These are phyloP conservation scores for Thymus quinquecostatus DNA, from an alignment of 257 asterid species.

Conservation along the genomic window DNA sequence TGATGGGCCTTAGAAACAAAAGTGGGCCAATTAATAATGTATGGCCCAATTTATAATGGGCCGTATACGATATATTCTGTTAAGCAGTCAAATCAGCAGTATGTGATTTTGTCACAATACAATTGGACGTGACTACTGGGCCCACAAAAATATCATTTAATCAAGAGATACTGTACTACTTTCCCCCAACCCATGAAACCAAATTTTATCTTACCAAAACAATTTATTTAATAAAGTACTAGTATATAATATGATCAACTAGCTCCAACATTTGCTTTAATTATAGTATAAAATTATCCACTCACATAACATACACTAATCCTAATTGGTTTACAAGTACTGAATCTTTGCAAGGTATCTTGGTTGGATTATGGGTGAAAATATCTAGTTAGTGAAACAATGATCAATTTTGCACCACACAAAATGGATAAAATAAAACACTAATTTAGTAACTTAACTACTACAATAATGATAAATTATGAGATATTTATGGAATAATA, in stretches of 20 bases:
- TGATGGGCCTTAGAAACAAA: too few relatives aligned
- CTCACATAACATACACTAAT: not conserved
- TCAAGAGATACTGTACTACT: not conserved
- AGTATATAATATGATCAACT: not conserved
- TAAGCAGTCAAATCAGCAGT: too few relatives aligned
- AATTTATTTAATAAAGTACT: not conserved
- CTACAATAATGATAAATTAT: too few relatives aligned
- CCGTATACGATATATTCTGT: too few relatives aligned
- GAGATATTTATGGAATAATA: not conserved
- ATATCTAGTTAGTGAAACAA: not conserved
- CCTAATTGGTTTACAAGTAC: not conserved
- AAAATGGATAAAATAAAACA: conserved; percentile 11
- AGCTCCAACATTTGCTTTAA: not conserved
- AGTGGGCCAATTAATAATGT: too few relatives aligned
- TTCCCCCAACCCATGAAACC: not conserved
- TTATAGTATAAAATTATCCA: not conserved
- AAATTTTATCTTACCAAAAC: not conserved
- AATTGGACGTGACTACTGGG: not conserved
- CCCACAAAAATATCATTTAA: not conserved
- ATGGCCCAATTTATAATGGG: too few relatives aligned
- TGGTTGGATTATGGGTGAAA: not conserved
- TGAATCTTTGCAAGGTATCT: not conserved
- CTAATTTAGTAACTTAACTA: not conserved
- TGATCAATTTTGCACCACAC: not conserved
- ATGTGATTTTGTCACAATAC: not conserved